Evolutionary conservation across 192 early-diverging fungal genomes (phyloP).

Genomic region (Gamsiella multidivaricata): DNA sequence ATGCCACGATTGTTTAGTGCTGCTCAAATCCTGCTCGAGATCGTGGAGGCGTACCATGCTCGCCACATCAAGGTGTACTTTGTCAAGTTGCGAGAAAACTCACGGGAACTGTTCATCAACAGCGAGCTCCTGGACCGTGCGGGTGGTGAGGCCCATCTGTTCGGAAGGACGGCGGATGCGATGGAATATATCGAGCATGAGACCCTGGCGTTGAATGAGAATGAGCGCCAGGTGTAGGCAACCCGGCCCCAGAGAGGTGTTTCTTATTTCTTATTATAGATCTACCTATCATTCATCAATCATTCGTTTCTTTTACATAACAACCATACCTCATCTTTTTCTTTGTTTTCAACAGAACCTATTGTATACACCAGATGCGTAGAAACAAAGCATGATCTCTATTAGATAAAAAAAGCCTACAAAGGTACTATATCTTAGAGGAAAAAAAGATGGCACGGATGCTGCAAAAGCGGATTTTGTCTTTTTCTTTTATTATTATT

Average conservation of each 20-base stretch:
- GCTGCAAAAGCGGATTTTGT: not conserved
- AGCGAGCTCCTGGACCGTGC: constrained; percentile 70
- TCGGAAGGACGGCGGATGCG: constrained; percentile 67
- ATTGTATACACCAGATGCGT: too few relatives aligned
- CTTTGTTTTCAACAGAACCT: too few relatives aligned
- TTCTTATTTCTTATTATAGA: not conserved
- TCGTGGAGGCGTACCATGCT: constrained; percentile 85
- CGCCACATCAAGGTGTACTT: constrained; percentile 91
- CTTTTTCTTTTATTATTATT: constrained; percentile 1
- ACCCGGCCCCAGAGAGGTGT: not conserved
- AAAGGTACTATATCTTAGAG: too few relatives aligned
- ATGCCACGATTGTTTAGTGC: constrained; percentile 53
- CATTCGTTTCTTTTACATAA: not conserved
- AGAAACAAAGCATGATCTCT: too few relatives aligned
- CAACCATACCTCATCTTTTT: not conserved
- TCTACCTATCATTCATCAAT: too few relatives aligned
- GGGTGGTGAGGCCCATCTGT: constrained; percentile 76
- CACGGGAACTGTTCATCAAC: constrained; percentile 76
- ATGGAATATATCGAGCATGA: constrained; percentile 62
- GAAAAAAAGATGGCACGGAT: too few relatives aligned
- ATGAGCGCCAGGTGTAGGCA: constrained; percentile 29
- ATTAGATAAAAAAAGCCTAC: too few relatives aligned
- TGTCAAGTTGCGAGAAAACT: constrained; percentile 83
- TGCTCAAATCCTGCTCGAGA: constrained; percentile 85
- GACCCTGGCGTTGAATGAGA: constrained; percentile 21